phyloP scores from a whole-genome alignment of 2,329 filamentous ascomycete species.

The Polychaeton citri region DNA sequence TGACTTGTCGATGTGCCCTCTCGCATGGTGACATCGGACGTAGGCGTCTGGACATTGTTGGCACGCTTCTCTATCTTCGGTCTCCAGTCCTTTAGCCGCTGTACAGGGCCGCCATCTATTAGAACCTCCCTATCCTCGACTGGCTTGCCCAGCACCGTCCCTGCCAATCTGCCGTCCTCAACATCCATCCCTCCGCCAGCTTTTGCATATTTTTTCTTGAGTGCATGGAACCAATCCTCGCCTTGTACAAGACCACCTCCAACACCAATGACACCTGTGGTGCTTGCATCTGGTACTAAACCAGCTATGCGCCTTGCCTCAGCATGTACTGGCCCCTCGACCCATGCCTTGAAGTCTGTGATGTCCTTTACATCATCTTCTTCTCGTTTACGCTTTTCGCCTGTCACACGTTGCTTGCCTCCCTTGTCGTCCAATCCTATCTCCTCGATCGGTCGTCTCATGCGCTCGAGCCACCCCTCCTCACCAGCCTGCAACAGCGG shows the following conservation, averaged over 20 bases:
- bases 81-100: constrained; percentile 55
- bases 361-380: constrained; percentile 70
- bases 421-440: constrained; percentile 27
- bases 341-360: constrained; percentile 68
- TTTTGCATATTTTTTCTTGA: constrained; percentile 69
- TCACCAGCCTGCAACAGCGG: constrained; percentile 55
- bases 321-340: constrained; percentile 55
- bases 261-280: constrained; percentile 24
- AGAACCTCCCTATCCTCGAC: constrained; percentile 58
- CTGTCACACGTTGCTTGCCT: constrained; percentile 14
- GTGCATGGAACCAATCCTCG: constrained; percentile 38
- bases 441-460: constrained; percentile 31
- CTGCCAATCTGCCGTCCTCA: constrained; percentile 63
- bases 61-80: constrained; percentile 5
- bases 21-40: not conserved
- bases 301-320: constrained; percentile 74
- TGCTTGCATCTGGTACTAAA: constrained; percentile 27
- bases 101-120: constrained; percentile 63
- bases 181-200: constrained; percentile 39
- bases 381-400: constrained; percentile 32
- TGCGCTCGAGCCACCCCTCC: constrained; percentile 47
- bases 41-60: not conserved
- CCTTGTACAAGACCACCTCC: constrained; percentile 25
- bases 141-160: constrained; percentile 65
- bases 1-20: not conserved